Conservation (phyloP, 352 stramenopile species). For the Thraustochytrium striatum region DNA sequence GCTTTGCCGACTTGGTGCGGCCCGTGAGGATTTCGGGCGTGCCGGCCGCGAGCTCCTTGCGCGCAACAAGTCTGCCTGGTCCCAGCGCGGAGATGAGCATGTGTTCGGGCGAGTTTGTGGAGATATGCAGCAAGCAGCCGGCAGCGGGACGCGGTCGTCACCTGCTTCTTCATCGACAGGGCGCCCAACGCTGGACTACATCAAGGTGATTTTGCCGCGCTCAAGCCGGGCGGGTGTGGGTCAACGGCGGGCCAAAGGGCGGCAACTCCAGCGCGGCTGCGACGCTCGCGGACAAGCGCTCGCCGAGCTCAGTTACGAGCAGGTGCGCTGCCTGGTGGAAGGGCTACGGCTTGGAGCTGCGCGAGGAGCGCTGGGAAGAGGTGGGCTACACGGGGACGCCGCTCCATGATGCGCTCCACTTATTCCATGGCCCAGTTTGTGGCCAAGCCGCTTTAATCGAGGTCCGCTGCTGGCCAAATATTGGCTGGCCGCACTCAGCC, state of each 20-base stretch:
- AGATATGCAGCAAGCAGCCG: constrained; percentile 77
- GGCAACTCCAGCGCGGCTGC: background rate
- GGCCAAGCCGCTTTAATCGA: background rate
- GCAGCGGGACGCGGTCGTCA: constrained; percentile 91
- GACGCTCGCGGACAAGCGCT: constrained; percentile 66
- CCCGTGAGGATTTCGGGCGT: constrained; percentile 78
- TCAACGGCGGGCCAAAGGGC: constrained; percentile 86
- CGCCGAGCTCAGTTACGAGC: constrained; percentile 89
- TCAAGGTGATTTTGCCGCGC: constrained; percentile 84
- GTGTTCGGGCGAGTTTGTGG: constrained; percentile 93
- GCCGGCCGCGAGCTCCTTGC: constrained; percentile 64
- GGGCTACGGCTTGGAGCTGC: constrained; percentile 19
- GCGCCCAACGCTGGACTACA: constrained; percentile 94
- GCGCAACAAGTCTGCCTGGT: constrained; percentile 57
- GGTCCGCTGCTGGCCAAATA: no score
- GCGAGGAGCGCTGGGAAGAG: constrained; percentile 9
- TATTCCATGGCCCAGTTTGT: constrained; percentile 35
- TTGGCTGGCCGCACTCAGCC: no score
- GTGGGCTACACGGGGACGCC: constrained; percentile 13
- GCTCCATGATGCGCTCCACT: background rate
- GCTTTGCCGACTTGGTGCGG: constrained; percentile 69
- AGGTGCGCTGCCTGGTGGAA: constrained; percentile 86
- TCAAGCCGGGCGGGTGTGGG: constrained; percentile 92
- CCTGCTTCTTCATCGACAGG: constrained; percentile 98
- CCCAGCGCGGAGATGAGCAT: constrained; percentile 86